Percentiles rank a stretch among this genome's conserved stretches.
Conservation (phyloP, 2,329 filamentous ascomycete genomes). For the Trichophyton benhamiae region DNA sequence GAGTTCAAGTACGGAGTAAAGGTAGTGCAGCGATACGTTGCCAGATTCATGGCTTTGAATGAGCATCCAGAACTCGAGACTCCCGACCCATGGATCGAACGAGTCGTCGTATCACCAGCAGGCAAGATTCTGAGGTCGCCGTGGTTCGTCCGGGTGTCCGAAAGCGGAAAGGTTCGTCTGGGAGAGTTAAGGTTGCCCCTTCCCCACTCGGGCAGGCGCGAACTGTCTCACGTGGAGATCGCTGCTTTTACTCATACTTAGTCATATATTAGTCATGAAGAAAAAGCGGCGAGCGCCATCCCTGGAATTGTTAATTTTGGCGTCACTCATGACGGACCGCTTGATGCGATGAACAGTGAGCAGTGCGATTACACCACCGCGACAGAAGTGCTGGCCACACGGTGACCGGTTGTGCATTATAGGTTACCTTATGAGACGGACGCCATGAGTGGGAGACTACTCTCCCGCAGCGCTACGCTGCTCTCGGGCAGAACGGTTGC, state of each 20-base stretch:
- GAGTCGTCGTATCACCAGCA: too few relatives aligned
- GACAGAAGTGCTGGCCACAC: not conserved
- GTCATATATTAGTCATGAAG: not conserved
- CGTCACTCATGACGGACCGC: not conserved
- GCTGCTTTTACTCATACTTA: not conserved
- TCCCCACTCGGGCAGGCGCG: not conserved
- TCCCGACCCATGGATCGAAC: too few relatives aligned
- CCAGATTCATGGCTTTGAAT: too few relatives aligned
- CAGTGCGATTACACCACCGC: too few relatives aligned
- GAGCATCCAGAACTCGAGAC: too few relatives aligned
- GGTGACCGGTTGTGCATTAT: not conserved
- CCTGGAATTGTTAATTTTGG: slow-evolving; percentile 1
- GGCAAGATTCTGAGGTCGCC: too few relatives aligned
- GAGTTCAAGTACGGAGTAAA: too few relatives aligned
- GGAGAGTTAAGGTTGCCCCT: not conserved
- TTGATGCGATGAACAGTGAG: not conserved
- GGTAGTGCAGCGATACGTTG: too few relatives aligned
- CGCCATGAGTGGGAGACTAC: slow-evolving; percentile 60
- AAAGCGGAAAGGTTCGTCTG: too few relatives aligned
- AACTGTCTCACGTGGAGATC: not conserved
- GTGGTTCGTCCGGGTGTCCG: too few relatives aligned
- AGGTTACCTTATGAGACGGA: slow-evolving; percentile 22
- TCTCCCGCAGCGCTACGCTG: slow-evolving; percentile 60
- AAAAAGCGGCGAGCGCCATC: not conserved
- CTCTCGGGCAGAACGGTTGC: slow-evolving; percentile 50